Evolutionary conservation across 2,329 filamentous ascomycete species (phyloP).

Genomic region (Clonostachys chloroleuca): DNA sequence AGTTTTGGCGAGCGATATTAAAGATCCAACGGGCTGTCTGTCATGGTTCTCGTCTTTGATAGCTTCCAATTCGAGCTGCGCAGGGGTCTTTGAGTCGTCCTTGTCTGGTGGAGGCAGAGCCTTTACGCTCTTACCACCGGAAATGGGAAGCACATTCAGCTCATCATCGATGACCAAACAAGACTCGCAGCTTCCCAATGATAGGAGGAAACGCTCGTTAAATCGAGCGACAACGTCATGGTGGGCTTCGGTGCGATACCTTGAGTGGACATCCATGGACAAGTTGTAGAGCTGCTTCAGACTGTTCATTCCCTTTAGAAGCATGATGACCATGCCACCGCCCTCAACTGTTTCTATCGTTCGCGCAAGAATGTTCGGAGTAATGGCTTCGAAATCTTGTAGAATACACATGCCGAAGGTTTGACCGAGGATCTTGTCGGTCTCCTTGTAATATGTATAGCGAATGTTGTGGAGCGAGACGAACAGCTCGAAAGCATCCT

Average conservation of each 20-base stretch:
- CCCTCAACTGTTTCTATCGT: slow-evolving; percentile 98
- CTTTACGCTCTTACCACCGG: slow-evolving; percentile 86
- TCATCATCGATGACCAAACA: slow-evolving; percentile 97
- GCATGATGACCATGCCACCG: slow-evolving; percentile 82
- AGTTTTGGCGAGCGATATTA: slow-evolving; percentile 82
- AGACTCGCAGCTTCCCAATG: slow-evolving; percentile 88
- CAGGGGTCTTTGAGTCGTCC: slow-evolving; percentile 67
- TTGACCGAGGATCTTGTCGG: slow-evolving; percentile 96
- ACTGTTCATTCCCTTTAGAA: slow-evolving; percentile 95
- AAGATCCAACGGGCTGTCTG: slow-evolving; percentile 77
- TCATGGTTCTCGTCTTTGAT: slow-evolving; percentile 88
- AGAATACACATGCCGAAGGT: slow-evolving; percentile 98
- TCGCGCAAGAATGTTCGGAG: slow-evolving; percentile 90
- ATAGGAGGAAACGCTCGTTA: slow-evolving; percentile 96
- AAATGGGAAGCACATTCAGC: slow-evolving; percentile 94
- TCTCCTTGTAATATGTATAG: slow-evolving; percentile 99
- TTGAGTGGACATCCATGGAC: slow-evolving; percentile 95
- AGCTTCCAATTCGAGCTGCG: slow-evolving; percentile 71
- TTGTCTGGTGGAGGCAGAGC: slow-evolving; percentile 72
- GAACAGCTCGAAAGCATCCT: slow-evolving; percentile 96
- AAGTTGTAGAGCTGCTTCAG: slow-evolving; percentile 95
- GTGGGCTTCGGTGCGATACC: slow-evolving; percentile 95
- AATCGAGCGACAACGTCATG: slow-evolving; percentile 92
- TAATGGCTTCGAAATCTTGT: slow-evolving; percentile 96
- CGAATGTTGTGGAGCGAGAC: slow-evolving; percentile 94